A percentile compares a stretch with the other conserved stretches of the same genome.
Conservation (phyloP, 1,284 basidiomycete species). For the Trichosporon ovoides region DNA sequence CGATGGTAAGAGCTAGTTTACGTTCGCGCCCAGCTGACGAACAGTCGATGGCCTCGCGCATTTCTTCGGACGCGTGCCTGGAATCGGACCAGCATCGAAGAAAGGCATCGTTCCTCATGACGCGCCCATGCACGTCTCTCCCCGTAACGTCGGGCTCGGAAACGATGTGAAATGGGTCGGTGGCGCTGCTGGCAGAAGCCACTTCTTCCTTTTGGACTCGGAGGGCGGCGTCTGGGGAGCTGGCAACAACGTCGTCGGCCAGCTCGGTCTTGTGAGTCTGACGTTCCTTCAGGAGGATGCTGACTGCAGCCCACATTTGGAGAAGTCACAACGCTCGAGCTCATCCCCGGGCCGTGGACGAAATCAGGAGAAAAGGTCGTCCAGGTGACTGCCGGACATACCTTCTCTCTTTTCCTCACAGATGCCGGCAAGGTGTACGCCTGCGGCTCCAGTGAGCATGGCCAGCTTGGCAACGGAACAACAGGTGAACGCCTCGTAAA, state of each 20-base stretch:
- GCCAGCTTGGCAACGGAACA: conserved; percentile 83
- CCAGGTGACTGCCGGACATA: conserved; percentile 65
- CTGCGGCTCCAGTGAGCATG: conserved; percentile 85
- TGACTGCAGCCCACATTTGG: conserved; percentile 19
- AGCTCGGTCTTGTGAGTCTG: conserved; percentile 50
- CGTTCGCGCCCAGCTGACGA: conserved; percentile 4
- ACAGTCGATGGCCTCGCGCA: conserved; percentile 67
- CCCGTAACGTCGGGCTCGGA: conserved; percentile 59
- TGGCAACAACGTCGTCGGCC: conserved; percentile 76
- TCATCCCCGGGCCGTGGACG: conserved; percentile 39
- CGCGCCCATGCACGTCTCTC: conserved; percentile 60
- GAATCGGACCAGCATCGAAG: conserved; percentile 57
- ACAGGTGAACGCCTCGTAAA: conserved; percentile 68
- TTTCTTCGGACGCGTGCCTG: conserved; percentile 76
- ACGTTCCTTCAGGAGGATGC: background rate
- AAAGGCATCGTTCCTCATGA: conserved; percentile 59
- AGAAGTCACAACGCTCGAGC: conserved; percentile 27
- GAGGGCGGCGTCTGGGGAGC: conserved; percentile 76
- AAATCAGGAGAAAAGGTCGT: conserved; percentile 34
- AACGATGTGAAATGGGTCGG: conserved; percentile 63
- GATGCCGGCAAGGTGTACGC: conserved; percentile 79
- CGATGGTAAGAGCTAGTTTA: conserved; percentile 50
- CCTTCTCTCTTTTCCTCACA: conserved; percentile 76
- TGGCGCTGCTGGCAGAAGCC: conserved; percentile 74
- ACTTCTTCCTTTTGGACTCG: conserved; percentile 75